These are phyloP conservation scores for Fomitopsis pinicola DNA, from an alignment of 1,284 basidiomycete genomes.

Conservation along the genomic window DNA sequence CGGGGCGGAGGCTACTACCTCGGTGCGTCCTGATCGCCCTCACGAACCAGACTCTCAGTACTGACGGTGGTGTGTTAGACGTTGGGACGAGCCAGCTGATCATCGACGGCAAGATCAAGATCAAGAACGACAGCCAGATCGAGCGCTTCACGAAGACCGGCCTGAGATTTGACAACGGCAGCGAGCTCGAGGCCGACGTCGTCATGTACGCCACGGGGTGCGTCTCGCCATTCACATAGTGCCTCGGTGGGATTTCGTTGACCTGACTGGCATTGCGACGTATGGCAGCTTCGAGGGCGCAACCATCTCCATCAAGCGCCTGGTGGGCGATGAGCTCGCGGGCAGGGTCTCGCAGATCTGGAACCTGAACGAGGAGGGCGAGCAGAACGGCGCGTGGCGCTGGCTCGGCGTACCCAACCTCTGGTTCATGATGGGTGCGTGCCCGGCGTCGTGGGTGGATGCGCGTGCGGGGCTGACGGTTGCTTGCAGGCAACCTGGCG, in stretches of 20 bases:
- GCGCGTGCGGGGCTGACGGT: too few relatives aligned
- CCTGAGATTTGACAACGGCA: conserved; percentile 63
- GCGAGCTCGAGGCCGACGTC: conserved; percentile 59
- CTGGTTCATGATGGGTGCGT: conserved; percentile 55
- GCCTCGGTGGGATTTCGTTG: background rate
- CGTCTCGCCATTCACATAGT: background rate
- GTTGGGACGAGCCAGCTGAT: conserved; percentile 63
- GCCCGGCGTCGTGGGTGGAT: too few relatives aligned
- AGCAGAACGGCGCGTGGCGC: conserved; percentile 47
- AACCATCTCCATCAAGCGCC: conserved; percentile 34
- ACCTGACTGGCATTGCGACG: conserved; percentile 2
- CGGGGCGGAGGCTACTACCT: conserved; percentile 39
- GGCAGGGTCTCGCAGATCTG: conserved; percentile 46
- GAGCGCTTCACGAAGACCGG: conserved; percentile 49
- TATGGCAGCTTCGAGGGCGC: conserved; percentile 35
- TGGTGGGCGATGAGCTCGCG: conserved; percentile 47
- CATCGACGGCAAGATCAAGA: conserved; percentile 67
- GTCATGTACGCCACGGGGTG: conserved; percentile 68
- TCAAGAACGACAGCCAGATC: conserved; percentile 61
- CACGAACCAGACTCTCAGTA: background rate
- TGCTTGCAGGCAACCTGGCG: conserved; percentile 42
- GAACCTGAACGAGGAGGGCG: conserved; percentile 55
- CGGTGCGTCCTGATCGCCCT: conserved; percentile 24
- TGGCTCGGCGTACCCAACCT: conserved; percentile 46
- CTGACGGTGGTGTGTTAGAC: conserved; percentile 29